Evolutionary conservation across 176 grass and related monocot genomes (phyloP).

Genomic region (Olyra latifolia): DNA sequence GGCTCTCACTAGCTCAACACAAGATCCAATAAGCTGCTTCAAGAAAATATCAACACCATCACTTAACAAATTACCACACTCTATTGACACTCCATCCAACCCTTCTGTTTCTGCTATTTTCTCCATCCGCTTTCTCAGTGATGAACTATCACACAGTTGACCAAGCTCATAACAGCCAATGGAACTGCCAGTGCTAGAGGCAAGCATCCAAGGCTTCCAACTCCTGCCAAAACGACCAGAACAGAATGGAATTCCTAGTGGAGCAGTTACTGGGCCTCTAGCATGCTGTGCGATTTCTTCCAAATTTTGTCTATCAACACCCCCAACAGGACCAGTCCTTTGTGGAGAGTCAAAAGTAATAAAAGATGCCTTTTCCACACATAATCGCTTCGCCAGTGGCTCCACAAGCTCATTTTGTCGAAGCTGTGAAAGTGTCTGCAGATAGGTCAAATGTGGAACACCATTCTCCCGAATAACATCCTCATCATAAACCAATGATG

Average conservation of each 20-base stretch:
- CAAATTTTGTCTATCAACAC: not conserved
- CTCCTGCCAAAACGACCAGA: slow-evolving; percentile 40
- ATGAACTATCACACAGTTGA: slow-evolving; percentile 49
- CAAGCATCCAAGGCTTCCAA: slow-evolving; percentile 23
- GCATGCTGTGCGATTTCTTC: slow-evolving; percentile 11
- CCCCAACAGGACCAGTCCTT: slow-evolving; percentile 24
- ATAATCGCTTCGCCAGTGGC: slow-evolving; percentile 14
- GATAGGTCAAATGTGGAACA: slow-evolving; percentile 4
- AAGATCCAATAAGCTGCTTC: slow-evolving; percentile 57
- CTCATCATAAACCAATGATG: not conserved
- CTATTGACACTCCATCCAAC: slow-evolving; percentile 51
- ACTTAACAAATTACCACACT: slow-evolving; percentile 63
- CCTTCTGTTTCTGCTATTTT: slow-evolving; percentile 57
- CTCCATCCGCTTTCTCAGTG: slow-evolving; percentile 54
- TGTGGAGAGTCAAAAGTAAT: slow-evolving; percentile 15
- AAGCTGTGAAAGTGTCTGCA: slow-evolving; percentile 33
- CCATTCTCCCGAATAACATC: slow-evolving; percentile 15
- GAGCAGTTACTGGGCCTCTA: slow-evolving; percentile 37
- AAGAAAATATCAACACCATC: slow-evolving; percentile 56
- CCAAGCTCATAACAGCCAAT: slow-evolving; percentile 21
- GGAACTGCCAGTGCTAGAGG: slow-evolving; percentile 19
- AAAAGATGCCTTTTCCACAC: not conserved
- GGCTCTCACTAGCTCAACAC: slow-evolving; percentile 40
- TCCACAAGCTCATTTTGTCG: slow-evolving; percentile 37
- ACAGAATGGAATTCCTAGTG: slow-evolving; percentile 65